A percentile compares a stretch with the other conserved stretches of the same genome.
Conservation (phyloP, 140 eudicot genomes). For the Senecio squalidus region DNA sequence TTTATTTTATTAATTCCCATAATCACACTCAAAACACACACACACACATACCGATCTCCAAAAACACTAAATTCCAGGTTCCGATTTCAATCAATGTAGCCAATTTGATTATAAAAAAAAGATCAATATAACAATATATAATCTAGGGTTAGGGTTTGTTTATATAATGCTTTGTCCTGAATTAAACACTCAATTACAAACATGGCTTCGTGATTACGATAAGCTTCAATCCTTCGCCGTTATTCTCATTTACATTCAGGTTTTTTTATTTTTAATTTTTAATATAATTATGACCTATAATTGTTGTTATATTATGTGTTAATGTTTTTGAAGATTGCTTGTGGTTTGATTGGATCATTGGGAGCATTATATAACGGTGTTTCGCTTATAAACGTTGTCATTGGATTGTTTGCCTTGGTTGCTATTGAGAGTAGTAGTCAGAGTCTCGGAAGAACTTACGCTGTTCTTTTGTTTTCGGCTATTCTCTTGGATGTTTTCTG, state of each 20-base stretch:
- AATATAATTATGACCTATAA: background rate
- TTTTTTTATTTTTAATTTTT: background rate
- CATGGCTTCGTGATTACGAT: conserved; percentile 89
- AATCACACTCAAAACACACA: background rate
- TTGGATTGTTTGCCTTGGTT: conserved; percentile 75
- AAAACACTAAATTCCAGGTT: background rate
- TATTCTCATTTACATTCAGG: conserved; percentile 64
- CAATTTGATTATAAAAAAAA: background rate
- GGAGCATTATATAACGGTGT: conserved; percentile 87
- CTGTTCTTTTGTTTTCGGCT: conserved; percentile 64
- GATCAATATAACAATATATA: too few relatives aligned
- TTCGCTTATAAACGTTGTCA: conserved; percentile 55
- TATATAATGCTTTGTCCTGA: conserved; percentile 60
- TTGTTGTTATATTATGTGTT: conserved; percentile 14
- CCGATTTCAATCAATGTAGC: background rate
- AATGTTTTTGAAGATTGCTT: conserved; percentile 67
- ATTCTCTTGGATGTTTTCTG: conserved; percentile 66
- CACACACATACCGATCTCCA: background rate
- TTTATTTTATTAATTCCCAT: too few relatives aligned
- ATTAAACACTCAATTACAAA: conserved; percentile 40
- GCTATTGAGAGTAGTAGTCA: conserved; percentile 97
- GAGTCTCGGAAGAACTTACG: conserved; percentile 84
- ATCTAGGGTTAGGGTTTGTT: conserved; percentile 19
- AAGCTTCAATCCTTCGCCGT: conserved; percentile 79
- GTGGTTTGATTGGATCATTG: conserved; percentile 84